Conservation (phyloP, 345 rosid genomes). For the Pseudoturritis turrita region DNA sequence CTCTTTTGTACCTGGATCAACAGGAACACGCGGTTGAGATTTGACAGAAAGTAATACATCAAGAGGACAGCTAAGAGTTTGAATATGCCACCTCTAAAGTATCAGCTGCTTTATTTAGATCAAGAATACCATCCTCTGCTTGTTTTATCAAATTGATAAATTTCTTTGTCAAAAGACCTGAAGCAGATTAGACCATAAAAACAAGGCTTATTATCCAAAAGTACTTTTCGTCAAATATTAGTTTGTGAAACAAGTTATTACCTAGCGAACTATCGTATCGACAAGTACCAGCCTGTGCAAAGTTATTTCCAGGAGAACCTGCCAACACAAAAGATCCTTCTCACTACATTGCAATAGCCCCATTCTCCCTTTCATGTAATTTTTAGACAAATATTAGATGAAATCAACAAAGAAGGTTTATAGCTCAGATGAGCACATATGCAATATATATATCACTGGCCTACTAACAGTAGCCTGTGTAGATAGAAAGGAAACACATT, state of each 20-base stretch:
- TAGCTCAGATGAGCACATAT: conserved; percentile 1
- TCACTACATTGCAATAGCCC: conserved; percentile 16
- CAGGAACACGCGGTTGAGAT: conserved; percentile 14
- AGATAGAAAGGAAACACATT: not conserved
- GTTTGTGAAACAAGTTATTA: conserved; percentile 31
- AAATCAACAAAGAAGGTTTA: not conserved
- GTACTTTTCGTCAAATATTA: not conserved
- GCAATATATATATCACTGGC: not conserved
- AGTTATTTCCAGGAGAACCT: conserved; percentile 90
- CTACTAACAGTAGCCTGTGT: not conserved
- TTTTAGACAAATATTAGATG: not conserved
- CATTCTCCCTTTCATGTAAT: not conserved
- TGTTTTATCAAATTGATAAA: conserved; percentile 92
- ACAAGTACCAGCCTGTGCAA: conserved; percentile 76
- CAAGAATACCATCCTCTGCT: conserved; percentile 95
- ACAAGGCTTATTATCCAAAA: not conserved
- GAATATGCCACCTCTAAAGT: conserved; percentile 68
- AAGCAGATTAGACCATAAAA: conserved; percentile 16
- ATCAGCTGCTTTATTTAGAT: conserved; percentile 93
- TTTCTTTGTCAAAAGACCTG: conserved; percentile 97
- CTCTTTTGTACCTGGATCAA: conserved; percentile 86
- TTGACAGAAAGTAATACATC: not conserved
- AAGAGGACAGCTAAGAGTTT: not conserved
- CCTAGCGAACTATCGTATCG: conserved; percentile 99
- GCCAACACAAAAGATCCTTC: conserved; percentile 37